Base-by-base conservation (phyloP, 805 yeast species). In the Hanseniaspora lindneri region DNA sequence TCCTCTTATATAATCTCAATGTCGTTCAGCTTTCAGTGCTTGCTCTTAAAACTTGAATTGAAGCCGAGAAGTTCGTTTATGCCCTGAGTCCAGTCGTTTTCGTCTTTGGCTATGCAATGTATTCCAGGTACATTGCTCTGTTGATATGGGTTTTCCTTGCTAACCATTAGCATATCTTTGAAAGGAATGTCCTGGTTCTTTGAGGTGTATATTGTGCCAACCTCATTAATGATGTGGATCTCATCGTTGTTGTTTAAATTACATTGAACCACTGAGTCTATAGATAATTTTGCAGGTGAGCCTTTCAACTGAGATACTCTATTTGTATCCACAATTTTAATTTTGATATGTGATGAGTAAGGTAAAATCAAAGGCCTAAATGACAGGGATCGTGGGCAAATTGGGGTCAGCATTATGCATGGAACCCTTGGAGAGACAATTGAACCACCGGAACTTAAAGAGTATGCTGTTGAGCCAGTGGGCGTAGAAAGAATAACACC, bases 391-490 rank as follows among this genome's bases (percentile, higher is more conserved):
- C 95, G 66, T 7, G 97, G 96, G 59, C 96, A 87, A 44, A 88
- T 84, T 10, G 96, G 96, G 0, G 96, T 83, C 28, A 88, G 63
- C 41, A 88, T 66, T 10, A 85, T 79, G 52, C 92, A 80, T 14
- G 86, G 81, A 8, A 88, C 94, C 46, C 79, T 66, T 0, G 97
- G 96, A 54, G 88, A 94, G 1, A 85, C 89, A 51, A 88, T 88
- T 13, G 95, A 78, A 1, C 97, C 97, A 13, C 97, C 96, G 1
- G 94, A 77, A 25, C 85, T 76, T 46, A 88, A 67, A 0, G 95
- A 83, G 59, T 88, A 88, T 0, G 96, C 96, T 0, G 96, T 88
- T 9, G 95, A 84, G 0, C 97, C 97, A 0, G 96, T 88, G 16
- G 97, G 97, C 0, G 96, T 83, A 2, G 92, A 73, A 40, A 86